Conservation (phyloP, 495 filamentous ascomycete species). For the Aspergillus funiculosus region DNA sequence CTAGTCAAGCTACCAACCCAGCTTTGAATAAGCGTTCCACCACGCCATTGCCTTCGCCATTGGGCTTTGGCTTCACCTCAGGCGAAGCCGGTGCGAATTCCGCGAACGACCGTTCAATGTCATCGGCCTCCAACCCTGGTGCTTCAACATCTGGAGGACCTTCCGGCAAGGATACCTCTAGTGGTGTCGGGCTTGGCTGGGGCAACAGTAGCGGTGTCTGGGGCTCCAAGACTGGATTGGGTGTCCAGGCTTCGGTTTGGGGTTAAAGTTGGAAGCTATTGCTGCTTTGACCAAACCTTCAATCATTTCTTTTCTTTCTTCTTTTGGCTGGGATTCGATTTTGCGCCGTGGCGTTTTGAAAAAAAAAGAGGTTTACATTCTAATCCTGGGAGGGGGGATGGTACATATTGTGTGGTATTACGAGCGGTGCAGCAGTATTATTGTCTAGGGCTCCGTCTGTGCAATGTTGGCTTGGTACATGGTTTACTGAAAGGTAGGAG, state of each 20-base stretch:
- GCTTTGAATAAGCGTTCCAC: slow-evolving; percentile 79
- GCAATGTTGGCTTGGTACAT: slow-evolving; percentile 26
- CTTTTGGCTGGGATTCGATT: slow-evolving; percentile 22
- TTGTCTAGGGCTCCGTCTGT: slow-evolving; percentile 21
- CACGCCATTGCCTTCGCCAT: slow-evolving; percentile 81
- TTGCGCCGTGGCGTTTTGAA: slow-evolving; percentile 26
- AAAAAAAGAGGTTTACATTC: slow-evolving; percentile 22
- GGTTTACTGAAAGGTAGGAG: slow-evolving; percentile 24
- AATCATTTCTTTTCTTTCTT: slow-evolving; percentile 1
- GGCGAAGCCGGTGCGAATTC: slow-evolving; percentile 41
- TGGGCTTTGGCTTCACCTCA: slow-evolving; percentile 66
- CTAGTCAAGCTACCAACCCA: slow-evolving; percentile 51
- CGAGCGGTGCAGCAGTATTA: slow-evolving; percentile 20
- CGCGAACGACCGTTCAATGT: slow-evolving; percentile 54
- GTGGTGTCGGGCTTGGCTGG: slow-evolving; percentile 59
- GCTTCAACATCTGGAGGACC: slow-evolving; percentile 28
- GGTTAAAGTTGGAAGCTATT: slow-evolving; percentile 42
- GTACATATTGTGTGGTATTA: slow-evolving; percentile 24
- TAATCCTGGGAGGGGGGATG: slow-evolving; percentile 24
- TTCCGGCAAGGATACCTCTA: slow-evolving; percentile 44
- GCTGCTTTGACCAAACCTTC: neutral
- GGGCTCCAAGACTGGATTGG: slow-evolving; percentile 64
- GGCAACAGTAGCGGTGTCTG: slow-evolving; percentile 66
- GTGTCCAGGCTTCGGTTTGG: slow-evolving; percentile 73
- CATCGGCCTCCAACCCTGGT: slow-evolving; percentile 56